These are phyloP conservation scores for Raffaelea ambrosiae DNA, from an alignment of 2,329 filamentous ascomycete species.

Conservation along the genomic window DNA sequence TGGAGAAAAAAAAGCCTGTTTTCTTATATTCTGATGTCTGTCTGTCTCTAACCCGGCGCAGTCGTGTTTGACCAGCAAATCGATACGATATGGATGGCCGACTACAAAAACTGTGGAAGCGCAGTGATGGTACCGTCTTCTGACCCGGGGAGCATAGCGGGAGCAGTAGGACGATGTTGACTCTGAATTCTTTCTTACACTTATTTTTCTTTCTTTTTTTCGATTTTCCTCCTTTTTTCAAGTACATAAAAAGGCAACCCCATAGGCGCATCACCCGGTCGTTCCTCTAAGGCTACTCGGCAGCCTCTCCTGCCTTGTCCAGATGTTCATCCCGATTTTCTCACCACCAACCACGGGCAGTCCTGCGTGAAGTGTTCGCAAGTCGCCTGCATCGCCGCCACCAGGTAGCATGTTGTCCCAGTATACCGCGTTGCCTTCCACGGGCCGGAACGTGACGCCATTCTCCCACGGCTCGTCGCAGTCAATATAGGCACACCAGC, in stretches of 20 bases:
- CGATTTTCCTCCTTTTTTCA: slow-evolving; percentile 1
- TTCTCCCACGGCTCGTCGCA: slow-evolving; percentile 38
- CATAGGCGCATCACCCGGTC: neutral
- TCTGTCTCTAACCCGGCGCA: no score
- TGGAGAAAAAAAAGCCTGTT: no score
- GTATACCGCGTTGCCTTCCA: slow-evolving; percentile 39
- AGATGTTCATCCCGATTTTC: slow-evolving; percentile 45
- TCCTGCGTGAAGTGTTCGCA: slow-evolving; percentile 36
- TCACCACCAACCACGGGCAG: slow-evolving; percentile 34
- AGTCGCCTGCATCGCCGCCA: slow-evolving; percentile 31
- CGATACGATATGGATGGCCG: slow-evolving; percentile 27
- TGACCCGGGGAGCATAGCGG: no score
- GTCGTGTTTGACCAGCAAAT: slow-evolving; percentile 30
- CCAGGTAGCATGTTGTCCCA: slow-evolving; percentile 36
- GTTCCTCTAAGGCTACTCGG: neutral
- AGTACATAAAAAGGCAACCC: neutral
- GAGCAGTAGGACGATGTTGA: neutral
- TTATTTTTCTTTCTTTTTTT: slow-evolving; percentile 1
- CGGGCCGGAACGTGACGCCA: slow-evolving; percentile 38
- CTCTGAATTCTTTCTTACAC: slow-evolving; percentile 2
- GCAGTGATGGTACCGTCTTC: no score
- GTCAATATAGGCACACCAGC: slow-evolving; percentile 36
- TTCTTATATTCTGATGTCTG: no score
- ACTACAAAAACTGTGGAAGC: slow-evolving; percentile 26
- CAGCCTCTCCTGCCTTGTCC: slow-evolving; percentile 35